These are phyloP conservation scores for Neophaeococcomyces mojaviensis DNA, from an alignment of 2,329 filamentous ascomycete genomes.

Conservation along the genomic window DNA sequence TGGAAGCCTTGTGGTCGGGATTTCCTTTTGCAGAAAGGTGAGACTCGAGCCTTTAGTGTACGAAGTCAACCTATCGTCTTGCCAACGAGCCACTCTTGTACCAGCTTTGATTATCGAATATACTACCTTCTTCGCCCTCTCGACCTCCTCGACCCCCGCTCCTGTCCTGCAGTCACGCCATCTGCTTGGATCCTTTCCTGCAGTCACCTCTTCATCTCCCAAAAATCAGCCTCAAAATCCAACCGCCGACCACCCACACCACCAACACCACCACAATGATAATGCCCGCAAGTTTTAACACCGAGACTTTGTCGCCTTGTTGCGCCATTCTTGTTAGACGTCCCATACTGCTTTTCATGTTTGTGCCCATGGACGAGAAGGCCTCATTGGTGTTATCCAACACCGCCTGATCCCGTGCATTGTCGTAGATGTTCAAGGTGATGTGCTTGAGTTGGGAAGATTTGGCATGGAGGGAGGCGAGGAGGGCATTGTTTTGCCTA, in stretches of 20 bases:
- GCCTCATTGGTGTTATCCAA: slow-evolving; percentile 88
- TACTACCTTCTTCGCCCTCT: no score
- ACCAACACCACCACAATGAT: slow-evolving; percentile 65
- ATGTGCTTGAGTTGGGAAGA: slow-evolving; percentile 87
- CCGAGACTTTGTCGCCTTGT: slow-evolving; percentile 80
- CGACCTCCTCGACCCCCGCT: no score
- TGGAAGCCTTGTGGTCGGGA: no score
- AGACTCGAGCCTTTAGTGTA: no score
- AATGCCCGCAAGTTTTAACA: slow-evolving; percentile 82
- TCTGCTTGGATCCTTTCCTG: no score
- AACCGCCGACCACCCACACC: slow-evolving; percentile 64
- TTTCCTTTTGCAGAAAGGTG: no score
- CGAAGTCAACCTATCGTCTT: no score
- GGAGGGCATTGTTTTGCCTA: slow-evolving; percentile 87
- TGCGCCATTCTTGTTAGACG: slow-evolving; percentile 85
- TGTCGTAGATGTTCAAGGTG: slow-evolving; percentile 96
- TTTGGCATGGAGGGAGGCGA: slow-evolving; percentile 84
- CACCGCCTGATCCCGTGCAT: slow-evolving; percentile 77
- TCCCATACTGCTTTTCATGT: slow-evolving; percentile 73
- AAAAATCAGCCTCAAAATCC: slow-evolving; percentile 44
- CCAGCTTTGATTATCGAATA: no score
- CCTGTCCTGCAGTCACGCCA: no score
- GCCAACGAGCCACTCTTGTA: no score
- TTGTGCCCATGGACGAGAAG: slow-evolving; percentile 78
- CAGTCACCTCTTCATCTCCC: slow-evolving; percentile 10